Conservation (phyloP, 1,139 yeast genomes). For the Blastobotrys arbuscula region DNA sequence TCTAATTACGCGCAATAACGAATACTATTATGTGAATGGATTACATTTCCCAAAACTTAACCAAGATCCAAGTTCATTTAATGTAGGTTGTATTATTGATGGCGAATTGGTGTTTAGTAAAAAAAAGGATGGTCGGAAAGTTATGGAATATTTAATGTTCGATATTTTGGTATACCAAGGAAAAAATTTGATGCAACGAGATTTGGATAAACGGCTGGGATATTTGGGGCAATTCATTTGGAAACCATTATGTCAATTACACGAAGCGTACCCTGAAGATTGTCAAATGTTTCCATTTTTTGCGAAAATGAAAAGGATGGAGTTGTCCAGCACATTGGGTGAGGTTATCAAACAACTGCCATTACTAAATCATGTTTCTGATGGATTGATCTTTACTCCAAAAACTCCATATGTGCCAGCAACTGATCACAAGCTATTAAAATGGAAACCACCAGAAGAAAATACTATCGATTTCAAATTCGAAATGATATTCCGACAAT, state of each 20-base stretch:
- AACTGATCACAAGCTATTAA: slow-evolving; percentile 67
- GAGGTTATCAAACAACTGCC: slow-evolving; percentile 67
- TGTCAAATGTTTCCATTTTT: slow-evolving; percentile 79
- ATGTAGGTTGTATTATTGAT: slow-evolving; percentile 83
- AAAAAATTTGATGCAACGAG: slow-evolving; percentile 58
- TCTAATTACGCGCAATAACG: slow-evolving; percentile 81
- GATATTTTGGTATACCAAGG: slow-evolving; percentile 88
- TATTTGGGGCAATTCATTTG: slow-evolving; percentile 77
- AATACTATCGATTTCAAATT: slow-evolving; percentile 86
- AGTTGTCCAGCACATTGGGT: slow-evolving; percentile 69
- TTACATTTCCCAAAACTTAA: slow-evolving; percentile 69
- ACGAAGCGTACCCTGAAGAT: slow-evolving; percentile 63
- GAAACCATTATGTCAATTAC: slow-evolving; percentile 71
- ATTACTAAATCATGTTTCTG: slow-evolving; percentile 78
- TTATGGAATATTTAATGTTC: slow-evolving; percentile 72
- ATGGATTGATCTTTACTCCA: slow-evolving; percentile 91
- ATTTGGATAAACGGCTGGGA: slow-evolving; percentile 76
- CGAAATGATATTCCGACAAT: slow-evolving; percentile 58
- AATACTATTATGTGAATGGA: slow-evolving; percentile 72
- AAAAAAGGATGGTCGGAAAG: slow-evolving; percentile 49
- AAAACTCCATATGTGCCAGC: slow-evolving; percentile 85
- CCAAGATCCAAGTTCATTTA: slow-evolving; percentile 50
- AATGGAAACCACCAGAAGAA: slow-evolving; percentile 98
- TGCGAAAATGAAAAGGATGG: slow-evolving; percentile 82
- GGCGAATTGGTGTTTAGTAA: slow-evolving; percentile 68